phyloP scores from a whole-genome alignment of 768 basidiomycete species.

The Sistotremastrum suecicum region DNA sequence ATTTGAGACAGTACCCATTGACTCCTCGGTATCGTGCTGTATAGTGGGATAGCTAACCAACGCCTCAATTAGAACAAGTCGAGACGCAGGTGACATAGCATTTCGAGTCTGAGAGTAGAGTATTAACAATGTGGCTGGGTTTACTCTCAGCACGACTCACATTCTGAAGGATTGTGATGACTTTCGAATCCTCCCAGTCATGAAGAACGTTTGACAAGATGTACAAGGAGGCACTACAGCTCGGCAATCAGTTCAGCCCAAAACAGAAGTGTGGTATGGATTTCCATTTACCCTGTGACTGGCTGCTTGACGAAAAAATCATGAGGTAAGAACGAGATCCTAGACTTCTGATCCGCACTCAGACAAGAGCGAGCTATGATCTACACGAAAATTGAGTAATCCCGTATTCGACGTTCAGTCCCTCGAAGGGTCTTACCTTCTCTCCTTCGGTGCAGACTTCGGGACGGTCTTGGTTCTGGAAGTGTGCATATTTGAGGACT shows the following conservation, averaged over 20 bases:
- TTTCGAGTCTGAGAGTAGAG: conserved; percentile 1
- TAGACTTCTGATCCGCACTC: background rate
- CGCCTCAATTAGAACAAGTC: conserved; percentile 2
- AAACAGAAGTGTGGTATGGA: background rate
- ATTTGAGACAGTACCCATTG: background rate
- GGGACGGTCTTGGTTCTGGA: conserved; percentile 2
- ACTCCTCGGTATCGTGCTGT: background rate
- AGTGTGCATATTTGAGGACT: background rate
- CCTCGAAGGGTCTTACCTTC: background rate
- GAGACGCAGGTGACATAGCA: conserved; percentile 3
- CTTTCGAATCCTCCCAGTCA: conserved; percentile 1
- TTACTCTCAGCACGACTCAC: background rate
- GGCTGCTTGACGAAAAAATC: conserved; percentile 2
- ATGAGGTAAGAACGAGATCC: background rate
- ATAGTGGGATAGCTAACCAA: background rate
- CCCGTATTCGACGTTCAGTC: background rate
- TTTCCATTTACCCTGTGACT: conserved; percentile 1
- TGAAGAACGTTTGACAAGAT: conserved; percentile 3
- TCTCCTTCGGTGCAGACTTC: conserved; percentile 2
- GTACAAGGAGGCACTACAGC: background rate
- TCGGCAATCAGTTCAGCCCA: background rate
- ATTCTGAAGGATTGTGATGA: background rate
- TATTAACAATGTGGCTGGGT: background rate
- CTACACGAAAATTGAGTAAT: background rate
- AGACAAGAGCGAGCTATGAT: background rate